Conservation (phyloP, 352 stramenopile species). For the Globisporangium cederbergense region DNA sequence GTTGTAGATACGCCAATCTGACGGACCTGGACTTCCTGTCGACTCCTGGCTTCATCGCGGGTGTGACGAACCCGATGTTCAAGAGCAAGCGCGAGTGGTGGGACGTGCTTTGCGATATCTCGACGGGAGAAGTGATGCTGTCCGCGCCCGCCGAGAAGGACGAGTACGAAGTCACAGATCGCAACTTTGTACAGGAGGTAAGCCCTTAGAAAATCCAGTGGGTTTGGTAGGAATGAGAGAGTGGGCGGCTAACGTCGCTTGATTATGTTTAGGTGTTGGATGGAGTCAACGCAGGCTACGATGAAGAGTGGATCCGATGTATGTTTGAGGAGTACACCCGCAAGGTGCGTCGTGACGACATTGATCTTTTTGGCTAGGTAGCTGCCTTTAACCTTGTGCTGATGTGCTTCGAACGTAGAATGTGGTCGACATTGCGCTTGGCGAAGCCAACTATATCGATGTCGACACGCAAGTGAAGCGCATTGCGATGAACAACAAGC, state of each 20-base stretch:
- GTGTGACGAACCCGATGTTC: constrained; percentile 92
- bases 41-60: constrained; percentile 84
- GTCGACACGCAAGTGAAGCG: constrained; percentile 66
- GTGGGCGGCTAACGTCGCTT: not conserved
- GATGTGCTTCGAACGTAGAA: constrained; percentile 27
- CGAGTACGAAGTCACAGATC: constrained; percentile 66
- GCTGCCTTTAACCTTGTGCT: not conserved
- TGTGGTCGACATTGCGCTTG: constrained; percentile 74
- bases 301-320: constrained; percentile 84
- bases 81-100: constrained; percentile 90
- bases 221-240: not conserved
- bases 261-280: constrained; percentile 56
- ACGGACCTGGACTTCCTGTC: constrained; percentile 86
- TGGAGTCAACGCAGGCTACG: constrained; percentile 69
- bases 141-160: constrained; percentile 62
- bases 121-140: constrained; percentile 70
- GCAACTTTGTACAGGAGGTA: constrained; percentile 74
- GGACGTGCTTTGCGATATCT: constrained; percentile 88
- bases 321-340: constrained; percentile 89
- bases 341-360: constrained; percentile 28
- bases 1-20: constrained; percentile 79
- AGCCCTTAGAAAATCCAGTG: not conserved
- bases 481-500: constrained; percentile 83
- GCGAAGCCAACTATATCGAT: constrained; percentile 76
- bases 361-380: not conserved